Conservation (phyloP, 164 flowering plant species). For the Chimonanthus salicifolius region DNA sequence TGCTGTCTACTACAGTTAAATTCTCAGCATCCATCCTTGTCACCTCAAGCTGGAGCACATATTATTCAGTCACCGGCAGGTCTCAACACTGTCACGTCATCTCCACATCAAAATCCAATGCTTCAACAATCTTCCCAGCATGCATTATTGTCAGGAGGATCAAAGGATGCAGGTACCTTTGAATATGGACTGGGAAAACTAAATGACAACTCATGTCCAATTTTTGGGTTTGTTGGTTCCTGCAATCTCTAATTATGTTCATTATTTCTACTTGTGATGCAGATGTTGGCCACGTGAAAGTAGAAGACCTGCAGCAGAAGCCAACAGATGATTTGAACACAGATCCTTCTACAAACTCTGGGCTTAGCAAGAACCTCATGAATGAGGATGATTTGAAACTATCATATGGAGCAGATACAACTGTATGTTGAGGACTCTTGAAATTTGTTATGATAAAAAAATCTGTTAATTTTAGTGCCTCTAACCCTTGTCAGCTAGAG, state of each 20-base stretch:
- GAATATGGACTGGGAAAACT: neutral
- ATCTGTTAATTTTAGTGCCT: neutral
- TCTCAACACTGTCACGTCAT: constrained; percentile 39
- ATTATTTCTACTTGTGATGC: constrained; percentile 17
- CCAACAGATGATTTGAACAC: constrained; percentile 48
- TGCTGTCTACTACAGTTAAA: constrained; percentile 46
- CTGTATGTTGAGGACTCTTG: constrained; percentile 37
- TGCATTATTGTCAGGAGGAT: constrained; percentile 27
- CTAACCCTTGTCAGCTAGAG: neutral
- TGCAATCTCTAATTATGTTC: constrained; percentile 5
- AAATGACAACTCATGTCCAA: neutral
- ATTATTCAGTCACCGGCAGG: constrained; percentile 63
- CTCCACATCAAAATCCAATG: constrained; percentile 39
- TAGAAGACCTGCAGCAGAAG: constrained; percentile 63
- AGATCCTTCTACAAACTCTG: constrained; percentile 45
- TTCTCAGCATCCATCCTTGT: constrained; percentile 59
- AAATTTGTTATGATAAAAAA: neutral
- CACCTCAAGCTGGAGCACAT: constrained; percentile 71
- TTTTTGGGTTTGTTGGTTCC: neutral
- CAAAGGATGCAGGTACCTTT: constrained; percentile 60
- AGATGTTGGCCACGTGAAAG: constrained; percentile 42
- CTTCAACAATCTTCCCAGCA: constrained; percentile 57
- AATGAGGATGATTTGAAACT: constrained; percentile 71
- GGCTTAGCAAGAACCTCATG: constrained; percentile 40
- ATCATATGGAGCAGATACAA: constrained; percentile 42